phyloP scores from a whole-genome alignment of 2,329 filamentous ascomycete species.

The Fusarium subtropicale region DNA sequence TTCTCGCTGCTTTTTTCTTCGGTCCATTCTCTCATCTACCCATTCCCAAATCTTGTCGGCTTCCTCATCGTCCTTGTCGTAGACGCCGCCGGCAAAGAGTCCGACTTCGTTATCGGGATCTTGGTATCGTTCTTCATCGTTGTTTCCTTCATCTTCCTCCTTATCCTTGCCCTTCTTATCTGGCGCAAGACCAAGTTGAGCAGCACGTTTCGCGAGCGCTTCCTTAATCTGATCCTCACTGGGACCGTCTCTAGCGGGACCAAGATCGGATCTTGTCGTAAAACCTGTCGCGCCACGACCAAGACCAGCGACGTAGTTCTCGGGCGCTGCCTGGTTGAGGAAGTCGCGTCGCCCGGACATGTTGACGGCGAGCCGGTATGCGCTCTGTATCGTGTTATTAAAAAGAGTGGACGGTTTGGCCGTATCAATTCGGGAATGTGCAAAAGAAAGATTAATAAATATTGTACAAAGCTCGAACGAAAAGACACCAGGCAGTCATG shows the following conservation, averaged over 20 bases:
- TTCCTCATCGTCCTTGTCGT: conserved; percentile 97
- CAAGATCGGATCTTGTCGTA: conserved; percentile 95
- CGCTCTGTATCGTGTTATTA: conserved; percentile 22
- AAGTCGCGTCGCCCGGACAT: conserved; percentile 82
- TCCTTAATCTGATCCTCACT: conserved; percentile 99
- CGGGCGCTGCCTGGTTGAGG: conserved; percentile 83
- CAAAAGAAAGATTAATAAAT: conserved; percentile 3
- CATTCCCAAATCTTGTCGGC: conserved; percentile 95
- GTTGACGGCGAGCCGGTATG: conserved; percentile 39
- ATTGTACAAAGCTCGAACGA: conserved; percentile 22
- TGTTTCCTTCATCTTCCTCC: conserved; percentile 78
- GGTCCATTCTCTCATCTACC: conserved; percentile 97
- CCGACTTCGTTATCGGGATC: conserved; percentile 98
- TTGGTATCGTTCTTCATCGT: conserved; percentile 85
- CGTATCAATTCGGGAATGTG: not conserved
- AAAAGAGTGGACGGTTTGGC: conserved; percentile 4
- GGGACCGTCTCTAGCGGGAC: conserved; percentile 92
- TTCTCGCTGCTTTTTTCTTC: conserved; percentile 92
- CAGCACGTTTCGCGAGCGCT: conserved; percentile 92
- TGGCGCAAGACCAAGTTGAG: conserved; percentile 77
- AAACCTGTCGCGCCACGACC: conserved; percentile 98
- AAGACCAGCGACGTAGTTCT: conserved; percentile 94
- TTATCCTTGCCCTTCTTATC: conserved; percentile 77
- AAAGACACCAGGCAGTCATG: conserved; percentile 22
- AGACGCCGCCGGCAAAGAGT: conserved; percentile 93